Conservation (phyloP, 805 yeast genomes). For the Wickerhamomyces chaumierensis region DNA sequence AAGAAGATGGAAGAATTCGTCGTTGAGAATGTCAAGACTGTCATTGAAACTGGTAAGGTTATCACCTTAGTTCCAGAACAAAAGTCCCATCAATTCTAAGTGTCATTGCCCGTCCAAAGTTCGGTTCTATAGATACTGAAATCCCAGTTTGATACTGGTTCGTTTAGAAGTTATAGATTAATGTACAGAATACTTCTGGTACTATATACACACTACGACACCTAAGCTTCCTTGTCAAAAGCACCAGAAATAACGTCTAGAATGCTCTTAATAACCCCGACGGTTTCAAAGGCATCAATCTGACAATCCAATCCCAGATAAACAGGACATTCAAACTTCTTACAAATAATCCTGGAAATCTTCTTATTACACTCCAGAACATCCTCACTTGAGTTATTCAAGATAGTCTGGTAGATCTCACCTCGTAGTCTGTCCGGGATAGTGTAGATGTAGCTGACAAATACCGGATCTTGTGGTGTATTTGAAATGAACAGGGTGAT, state of each 20-base stretch:
- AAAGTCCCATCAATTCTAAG: constrained; percentile 12
- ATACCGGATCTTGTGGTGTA: neutral
- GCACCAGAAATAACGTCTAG: constrained; percentile 20
- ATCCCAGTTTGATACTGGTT: too few relatives aligned
- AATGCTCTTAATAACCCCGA: constrained; percentile 19
- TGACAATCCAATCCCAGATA: constrained; percentile 35
- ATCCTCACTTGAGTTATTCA: constrained; percentile 29
- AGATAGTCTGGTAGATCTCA: constrained; percentile 29
- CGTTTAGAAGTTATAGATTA: too few relatives aligned
- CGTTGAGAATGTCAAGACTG: constrained; percentile 53
- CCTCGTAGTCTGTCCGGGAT: constrained; percentile 3
- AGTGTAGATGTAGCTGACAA: neutral
- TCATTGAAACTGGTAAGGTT: constrained; percentile 56
- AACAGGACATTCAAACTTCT: constrained; percentile 29
- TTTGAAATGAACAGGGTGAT: neutral
- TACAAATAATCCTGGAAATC: constrained; percentile 28
- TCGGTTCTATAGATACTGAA: too few relatives aligned
- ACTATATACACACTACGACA: too few relatives aligned
- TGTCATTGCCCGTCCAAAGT: too few relatives aligned
- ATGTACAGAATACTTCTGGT: too few relatives aligned
- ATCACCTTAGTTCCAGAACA: constrained; percentile 76
- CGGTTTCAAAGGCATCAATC: constrained; percentile 23
- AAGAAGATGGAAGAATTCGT: constrained; percentile 73
- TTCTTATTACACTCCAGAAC: constrained; percentile 32
- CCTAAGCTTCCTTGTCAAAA: neutral